Evolutionary conservation across 148 eudicot genomes (phyloP), one percentile per base, ranked within the genome.

Genomic region (Chenopodium berlandieri): DNA sequence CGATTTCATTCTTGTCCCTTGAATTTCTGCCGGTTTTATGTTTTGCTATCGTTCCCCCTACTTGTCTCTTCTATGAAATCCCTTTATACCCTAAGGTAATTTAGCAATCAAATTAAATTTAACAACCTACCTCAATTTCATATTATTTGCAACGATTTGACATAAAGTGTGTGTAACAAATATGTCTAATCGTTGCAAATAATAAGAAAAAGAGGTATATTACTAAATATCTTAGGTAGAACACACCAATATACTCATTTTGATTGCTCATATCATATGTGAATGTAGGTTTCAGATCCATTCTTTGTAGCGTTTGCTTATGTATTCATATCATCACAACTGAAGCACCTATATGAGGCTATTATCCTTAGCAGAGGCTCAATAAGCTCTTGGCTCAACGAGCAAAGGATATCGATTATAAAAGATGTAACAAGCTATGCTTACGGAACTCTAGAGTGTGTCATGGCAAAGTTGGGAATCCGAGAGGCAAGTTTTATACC

Each of bases 61-160:
- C 88, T 0, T 85, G 92, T 69, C 86, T 94, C 14, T 50, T 85
- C 22, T 71, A 40, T 62, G 91, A 86, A 75, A 79, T 85, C 66
- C 84, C 94, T 6, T 9, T 91, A 30, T 91, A 83, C 66, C 94
- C 94, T 7, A 77, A 85, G 89, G 94, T 91, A 84, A 37, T 37
- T 37, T 0, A 37, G 44, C 5, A 37, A 0, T 0, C 44, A 0
- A 37, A 5, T 37, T 37, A 37, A 37, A 37, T 37, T 5, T 37
- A 37, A 37, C 44, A 37, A 0, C 3, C 4, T 34, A 4, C 5
- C 37, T 34, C 37, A 2, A 34, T 2, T 34, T 34, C 37, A 34
- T 34, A 34, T 34, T 34, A 34, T 34, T 34, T 34, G 5, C 37
- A 34, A 34, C 4, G 37, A 34, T 34, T 34, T 34, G 5, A 34